A percentile compares a stretch with the other conserved stretches of the same genome.
These are phyloP conservation scores for Claviceps fusiformis DNA, from an alignment of 2,329 filamentous ascomycete genomes.

Conservation along the genomic window DNA sequence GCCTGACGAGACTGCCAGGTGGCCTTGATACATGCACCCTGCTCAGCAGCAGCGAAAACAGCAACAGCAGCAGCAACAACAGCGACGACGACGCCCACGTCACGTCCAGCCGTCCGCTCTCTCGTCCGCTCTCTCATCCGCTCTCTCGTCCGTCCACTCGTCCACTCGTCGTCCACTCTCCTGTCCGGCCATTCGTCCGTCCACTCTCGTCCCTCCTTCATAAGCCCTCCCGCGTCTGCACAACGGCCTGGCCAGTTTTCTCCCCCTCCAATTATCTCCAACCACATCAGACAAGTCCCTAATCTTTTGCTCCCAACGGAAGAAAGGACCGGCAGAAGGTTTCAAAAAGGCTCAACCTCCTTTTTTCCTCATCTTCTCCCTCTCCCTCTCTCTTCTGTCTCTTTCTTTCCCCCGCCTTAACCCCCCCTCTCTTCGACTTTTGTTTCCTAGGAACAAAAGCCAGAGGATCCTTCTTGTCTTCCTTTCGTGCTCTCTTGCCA, in stretches of 20 bases:
- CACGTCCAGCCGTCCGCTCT: not conserved
- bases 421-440: conserved; percentile 30
- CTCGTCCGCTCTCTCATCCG: not conserved
- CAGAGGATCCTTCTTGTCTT: conserved; percentile 55
- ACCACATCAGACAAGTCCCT: conserved; percentile 17
- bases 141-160: not conserved
- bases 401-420: too few relatives aligned
- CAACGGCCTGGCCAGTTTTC: conserved; percentile 15
- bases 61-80: too few relatives aligned
- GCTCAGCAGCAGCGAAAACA: conserved; percentile 4
- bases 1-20: too few relatives aligned
- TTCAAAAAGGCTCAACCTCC: conserved; percentile 19
- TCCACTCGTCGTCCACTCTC: not conserved
- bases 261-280: conserved; percentile 25
- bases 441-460: conserved; percentile 47
- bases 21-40: conserved; percentile 13
- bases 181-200: too few relatives aligned
- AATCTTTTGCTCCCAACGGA: conserved; percentile 8
- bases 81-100: not conserved
- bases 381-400: conserved; percentile 11
- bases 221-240: conserved; percentile 24
- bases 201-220: conserved; percentile 22
- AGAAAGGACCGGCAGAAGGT: conserved; percentile 21
- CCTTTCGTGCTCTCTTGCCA: conserved; percentile 48
- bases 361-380: conserved; percentile 18